These are phyloP conservation scores for Neurospora cerealis DNA, from an alignment of 495 filamentous ascomycete species.

Conservation along the genomic window DNA sequence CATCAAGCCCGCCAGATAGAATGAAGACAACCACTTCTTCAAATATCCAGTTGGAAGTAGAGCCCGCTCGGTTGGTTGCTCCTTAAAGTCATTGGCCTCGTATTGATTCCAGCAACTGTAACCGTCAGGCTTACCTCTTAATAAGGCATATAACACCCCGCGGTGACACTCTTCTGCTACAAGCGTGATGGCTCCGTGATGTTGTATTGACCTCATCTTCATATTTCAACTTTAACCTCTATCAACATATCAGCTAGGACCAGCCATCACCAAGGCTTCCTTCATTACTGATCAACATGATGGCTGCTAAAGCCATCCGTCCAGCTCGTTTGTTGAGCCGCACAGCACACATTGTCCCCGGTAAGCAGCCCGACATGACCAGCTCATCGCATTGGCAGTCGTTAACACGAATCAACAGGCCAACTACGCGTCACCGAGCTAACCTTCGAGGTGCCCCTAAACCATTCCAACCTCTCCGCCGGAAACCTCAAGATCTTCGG, in stretches of 20 bases:
- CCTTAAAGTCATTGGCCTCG: not conserved
- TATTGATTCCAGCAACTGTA: not conserved
- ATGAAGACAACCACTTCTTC: not conserved
- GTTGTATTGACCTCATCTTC: not conserved
- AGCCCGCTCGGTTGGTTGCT: not conserved
- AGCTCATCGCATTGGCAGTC: not conserved
- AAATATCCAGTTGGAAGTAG: not conserved
- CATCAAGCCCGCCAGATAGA: not conserved
- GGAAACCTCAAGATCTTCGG: conserved; percentile 64
- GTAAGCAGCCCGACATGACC: not conserved
- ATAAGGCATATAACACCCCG: not conserved
- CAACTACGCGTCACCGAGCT: conserved; percentile 68
- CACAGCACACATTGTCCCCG: conserved; percentile 14
- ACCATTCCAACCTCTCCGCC: conserved; percentile 54
- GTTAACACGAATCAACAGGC: conserved; percentile 35
- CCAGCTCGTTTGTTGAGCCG: conserved; percentile 15
- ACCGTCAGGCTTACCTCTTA: not conserved
- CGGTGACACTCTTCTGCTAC: not conserved
- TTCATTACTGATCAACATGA: not conserved
- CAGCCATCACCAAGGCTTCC: not conserved
- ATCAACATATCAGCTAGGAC: not conserved
- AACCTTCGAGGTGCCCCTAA: conserved; percentile 75
- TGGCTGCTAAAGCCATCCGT: not conserved
- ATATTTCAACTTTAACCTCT: not conserved
- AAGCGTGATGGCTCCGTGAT: not conserved